Percentiles rank a stretch among this genome's conserved stretches.
Evolutionary conservation across 805 yeast species (phyloP).

Genomic region (Brettanomyces anomalus): DNA sequence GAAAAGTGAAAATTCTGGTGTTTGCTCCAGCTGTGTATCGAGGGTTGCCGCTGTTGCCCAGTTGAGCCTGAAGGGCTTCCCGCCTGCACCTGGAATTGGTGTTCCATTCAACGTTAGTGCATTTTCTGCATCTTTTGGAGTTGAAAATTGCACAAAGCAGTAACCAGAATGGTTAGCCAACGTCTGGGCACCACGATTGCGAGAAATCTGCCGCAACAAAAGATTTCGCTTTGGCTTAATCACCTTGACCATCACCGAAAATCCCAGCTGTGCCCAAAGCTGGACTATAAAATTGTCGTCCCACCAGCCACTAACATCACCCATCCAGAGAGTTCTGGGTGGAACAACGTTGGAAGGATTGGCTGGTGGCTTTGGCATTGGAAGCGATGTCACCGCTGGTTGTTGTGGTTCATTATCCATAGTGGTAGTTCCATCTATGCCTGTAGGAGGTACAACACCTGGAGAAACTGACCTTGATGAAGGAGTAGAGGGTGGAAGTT

Average conservation of each 20-base stretch:
- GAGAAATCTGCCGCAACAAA: constrained; percentile 25
- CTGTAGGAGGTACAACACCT: too few relatives aligned
- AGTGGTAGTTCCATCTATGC: too few relatives aligned
- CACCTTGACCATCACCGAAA: constrained; percentile 55
- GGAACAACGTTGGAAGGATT: constrained; percentile 39
- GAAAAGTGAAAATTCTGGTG: constrained; percentile 69
- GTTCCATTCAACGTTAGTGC: constrained; percentile 62
- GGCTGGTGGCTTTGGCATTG: constrained; percentile 46
- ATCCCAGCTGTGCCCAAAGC: constrained; percentile 51
- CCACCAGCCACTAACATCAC: constrained; percentile 74
- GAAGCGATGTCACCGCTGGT: constrained; percentile 8
- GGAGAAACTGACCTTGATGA: too few relatives aligned
- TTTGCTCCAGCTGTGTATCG: constrained; percentile 57
- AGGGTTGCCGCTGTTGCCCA: constrained; percentile 84
- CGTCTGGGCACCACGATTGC: constrained; percentile 16
- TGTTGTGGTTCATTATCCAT: too few relatives aligned
- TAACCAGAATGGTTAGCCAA: constrained; percentile 44
- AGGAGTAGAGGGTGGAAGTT: too few relatives aligned
- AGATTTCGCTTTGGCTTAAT: constrained; percentile 40
- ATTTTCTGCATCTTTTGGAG: constrained; percentile 58
- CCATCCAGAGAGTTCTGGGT: constrained; percentile 83
- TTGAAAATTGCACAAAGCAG: constrained; percentile 69
- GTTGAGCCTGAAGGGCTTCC: constrained; percentile 61
- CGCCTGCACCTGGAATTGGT: constrained; percentile 46
- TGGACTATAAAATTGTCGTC: constrained; percentile 53